A percentile compares a stretch with the other conserved stretches of the same genome.
phyloP scores from a whole-genome alignment of 768 basidiomycete species.

The Boletus subcaerulescens region DNA sequence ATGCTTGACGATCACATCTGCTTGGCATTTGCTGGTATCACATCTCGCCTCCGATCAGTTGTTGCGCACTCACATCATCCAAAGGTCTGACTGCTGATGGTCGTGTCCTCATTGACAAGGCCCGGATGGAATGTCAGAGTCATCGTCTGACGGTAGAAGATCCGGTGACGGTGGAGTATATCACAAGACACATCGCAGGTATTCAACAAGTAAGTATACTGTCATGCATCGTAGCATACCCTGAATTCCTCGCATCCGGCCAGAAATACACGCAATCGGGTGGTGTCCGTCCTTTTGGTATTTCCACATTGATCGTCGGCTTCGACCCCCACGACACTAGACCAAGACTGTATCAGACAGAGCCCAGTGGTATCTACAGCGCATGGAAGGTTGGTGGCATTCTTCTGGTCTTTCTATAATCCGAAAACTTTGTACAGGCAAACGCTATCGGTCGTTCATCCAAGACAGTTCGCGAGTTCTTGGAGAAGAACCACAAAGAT shows the following conservation, averaged over 20 bases:
- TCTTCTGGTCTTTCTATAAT: neutral
- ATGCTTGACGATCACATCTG: conserved; percentile 99
- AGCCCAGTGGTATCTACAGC: conserved; percentile 96
- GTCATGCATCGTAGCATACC: neutral
- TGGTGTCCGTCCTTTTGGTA: conserved; percentile 96
- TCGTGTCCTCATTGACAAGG: conserved; percentile 96
- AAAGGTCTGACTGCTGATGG: conserved; percentile 96
- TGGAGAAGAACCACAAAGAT: conserved; percentile 97
- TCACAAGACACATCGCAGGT: conserved; percentile 97
- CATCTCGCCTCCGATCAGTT: neutral
- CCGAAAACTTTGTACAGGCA: conserved; percentile 51
- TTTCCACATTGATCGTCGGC: conserved; percentile 94
- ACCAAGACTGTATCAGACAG: conserved; percentile 93
- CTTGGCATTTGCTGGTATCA: conserved; percentile 92
- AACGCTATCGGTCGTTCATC: conserved; percentile 97
- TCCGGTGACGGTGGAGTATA: conserved; percentile 97
- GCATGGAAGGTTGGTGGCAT: conserved; percentile 83
- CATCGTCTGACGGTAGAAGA: conserved; percentile 97
- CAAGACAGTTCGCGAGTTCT: conserved; percentile 96
- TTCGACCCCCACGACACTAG: conserved; percentile 90
- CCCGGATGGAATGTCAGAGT: conserved; percentile 95
- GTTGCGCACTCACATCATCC: conserved; percentile 9
- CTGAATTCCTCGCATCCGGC: neutral
- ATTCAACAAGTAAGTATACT: conserved; percentile 80
- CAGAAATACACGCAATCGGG: conserved; percentile 98